phyloP scores from a whole-genome alignment of 495 filamentous ascomycete genomes.

The Staphylotrichum tortipilum region DNA sequence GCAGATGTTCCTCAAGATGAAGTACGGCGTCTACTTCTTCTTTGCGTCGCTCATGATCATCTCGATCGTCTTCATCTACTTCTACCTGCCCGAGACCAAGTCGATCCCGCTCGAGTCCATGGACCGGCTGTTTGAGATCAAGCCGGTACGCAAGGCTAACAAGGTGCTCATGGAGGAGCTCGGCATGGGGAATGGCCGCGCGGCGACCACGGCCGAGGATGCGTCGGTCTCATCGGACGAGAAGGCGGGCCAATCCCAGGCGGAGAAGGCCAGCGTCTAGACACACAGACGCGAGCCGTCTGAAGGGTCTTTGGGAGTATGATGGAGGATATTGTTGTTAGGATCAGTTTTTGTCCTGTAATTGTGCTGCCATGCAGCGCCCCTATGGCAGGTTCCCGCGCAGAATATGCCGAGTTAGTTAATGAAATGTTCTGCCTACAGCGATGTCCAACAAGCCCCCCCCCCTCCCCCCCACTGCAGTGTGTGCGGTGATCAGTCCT shows the following conservation, averaged over 20 bases:
- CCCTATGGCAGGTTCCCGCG: no score
- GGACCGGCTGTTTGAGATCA: slow-evolving; percentile 49
- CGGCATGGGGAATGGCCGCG: slow-evolving; percentile 42
- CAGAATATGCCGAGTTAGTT: no score
- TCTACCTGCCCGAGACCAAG: slow-evolving; percentile 45
- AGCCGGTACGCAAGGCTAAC: slow-evolving; percentile 49
- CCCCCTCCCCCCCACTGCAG: no score
- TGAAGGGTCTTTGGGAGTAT: no score
- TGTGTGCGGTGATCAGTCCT: no score
- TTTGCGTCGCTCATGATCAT: slow-evolving; percentile 63
- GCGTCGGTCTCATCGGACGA: slow-evolving; percentile 14
- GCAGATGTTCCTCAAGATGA: slow-evolving; percentile 65
- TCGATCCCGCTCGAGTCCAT: slow-evolving; percentile 45
- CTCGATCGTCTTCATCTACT: slow-evolving; percentile 55
- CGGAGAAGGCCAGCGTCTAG: no score
- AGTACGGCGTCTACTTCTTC: slow-evolving; percentile 71
- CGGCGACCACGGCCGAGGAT: slow-evolving; percentile 39
- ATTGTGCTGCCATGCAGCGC: no score
- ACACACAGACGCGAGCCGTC: no score
- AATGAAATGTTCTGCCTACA: no score
- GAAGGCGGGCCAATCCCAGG: slow-evolving; percentile 14
- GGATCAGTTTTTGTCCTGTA: no score
- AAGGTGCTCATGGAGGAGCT: slow-evolving; percentile 42
- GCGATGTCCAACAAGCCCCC: no score
- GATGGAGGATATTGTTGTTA: no score